Evolutionary conservation across 352 stramenopile species (phyloP).

Genomic region (Globisporangium paddicum): DNA sequence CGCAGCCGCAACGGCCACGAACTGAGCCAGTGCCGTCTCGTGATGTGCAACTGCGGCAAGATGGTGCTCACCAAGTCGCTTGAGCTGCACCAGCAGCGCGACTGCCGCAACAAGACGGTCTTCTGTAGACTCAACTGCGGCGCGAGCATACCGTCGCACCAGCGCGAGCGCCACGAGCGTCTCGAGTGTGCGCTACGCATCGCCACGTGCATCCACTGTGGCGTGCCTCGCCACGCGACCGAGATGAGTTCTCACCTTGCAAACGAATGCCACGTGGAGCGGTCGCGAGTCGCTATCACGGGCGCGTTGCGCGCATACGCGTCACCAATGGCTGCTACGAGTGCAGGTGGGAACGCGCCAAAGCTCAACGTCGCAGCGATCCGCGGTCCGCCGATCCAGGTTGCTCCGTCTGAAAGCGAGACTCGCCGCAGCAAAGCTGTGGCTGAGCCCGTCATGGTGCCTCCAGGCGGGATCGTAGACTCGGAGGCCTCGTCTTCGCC

Average conservation of each 20-base stretch:
- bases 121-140: slow-evolving; percentile 36
- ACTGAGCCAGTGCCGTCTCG: slow-evolving; percentile 59
- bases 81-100: slow-evolving; percentile 45
- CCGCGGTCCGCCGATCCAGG: slow-evolving; percentile 20
- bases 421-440: background rate
- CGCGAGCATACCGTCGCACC: slow-evolving; percentile 20
- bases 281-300: slow-evolving; percentile 19
- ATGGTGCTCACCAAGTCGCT: slow-evolving; percentile 59
- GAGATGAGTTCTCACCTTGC: slow-evolving; percentile 37
- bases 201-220: slow-evolving; percentile 35
- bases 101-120: slow-evolving; percentile 40
- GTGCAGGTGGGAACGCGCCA: background rate
- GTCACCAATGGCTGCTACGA: background rate
- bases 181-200: slow-evolving; percentile 39
- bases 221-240: slow-evolving; percentile 25
- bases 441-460: slow-evolving; percentile 2
- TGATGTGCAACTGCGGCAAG: slow-evolving; percentile 58
- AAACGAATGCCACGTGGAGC: slow-evolving; percentile 37
- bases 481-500: slow-evolving; percentile 3
- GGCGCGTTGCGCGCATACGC: slow-evolving; percentile 21
- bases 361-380: slow-evolving; percentile 21
- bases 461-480: slow-evolving; percentile 4
- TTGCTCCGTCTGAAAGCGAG: background rate
- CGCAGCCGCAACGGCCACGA: slow-evolving; percentile 56
- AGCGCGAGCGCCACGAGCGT: slow-evolving; percentile 50